Evolutionary conservation across 202 grass and related monocot genomes (phyloP).

Genomic region (Panicum virgatum): DNA sequence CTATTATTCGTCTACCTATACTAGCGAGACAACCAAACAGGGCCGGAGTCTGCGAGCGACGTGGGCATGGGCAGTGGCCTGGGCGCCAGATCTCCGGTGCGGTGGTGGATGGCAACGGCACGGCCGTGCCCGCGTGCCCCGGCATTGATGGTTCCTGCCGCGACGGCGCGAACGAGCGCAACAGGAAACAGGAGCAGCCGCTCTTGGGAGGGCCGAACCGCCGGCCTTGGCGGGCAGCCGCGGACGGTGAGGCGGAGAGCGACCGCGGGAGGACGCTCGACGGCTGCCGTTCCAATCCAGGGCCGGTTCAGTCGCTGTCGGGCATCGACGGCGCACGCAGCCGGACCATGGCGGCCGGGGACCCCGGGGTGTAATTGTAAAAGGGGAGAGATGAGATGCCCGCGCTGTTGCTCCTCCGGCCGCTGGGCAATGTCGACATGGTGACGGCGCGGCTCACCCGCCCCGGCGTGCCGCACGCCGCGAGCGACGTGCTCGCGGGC

Average conservation of each 20-base stretch:
- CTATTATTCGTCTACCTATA: no score
- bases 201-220: neutral
- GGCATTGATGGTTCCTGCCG: neutral
- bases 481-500: no score
- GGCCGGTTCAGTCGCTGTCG: slow-evolving; percentile 15
- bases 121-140: neutral
- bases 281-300: no score
- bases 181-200: neutral
- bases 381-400: neutral
- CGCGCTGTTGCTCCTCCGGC: neutral
- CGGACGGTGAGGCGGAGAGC: no score
- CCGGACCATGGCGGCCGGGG: neutral
- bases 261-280: neutral
- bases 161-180: no score
- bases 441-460: neutral
- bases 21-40: no score
- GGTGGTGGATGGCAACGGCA: neutral
- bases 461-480: neutral
- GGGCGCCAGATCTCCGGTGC: neutral
- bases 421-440: neutral
- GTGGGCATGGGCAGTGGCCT: neutral
- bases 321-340: no score
- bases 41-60: slow-evolving; percentile 7
- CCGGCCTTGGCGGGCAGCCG: neutral
- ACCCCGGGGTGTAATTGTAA: no score